A percentile compares a stretch with the other conserved stretches of the same genome.
Conservation (phyloP, 2,329 filamentous ascomycete genomes). For the Apiospora malaysiana region DNA sequence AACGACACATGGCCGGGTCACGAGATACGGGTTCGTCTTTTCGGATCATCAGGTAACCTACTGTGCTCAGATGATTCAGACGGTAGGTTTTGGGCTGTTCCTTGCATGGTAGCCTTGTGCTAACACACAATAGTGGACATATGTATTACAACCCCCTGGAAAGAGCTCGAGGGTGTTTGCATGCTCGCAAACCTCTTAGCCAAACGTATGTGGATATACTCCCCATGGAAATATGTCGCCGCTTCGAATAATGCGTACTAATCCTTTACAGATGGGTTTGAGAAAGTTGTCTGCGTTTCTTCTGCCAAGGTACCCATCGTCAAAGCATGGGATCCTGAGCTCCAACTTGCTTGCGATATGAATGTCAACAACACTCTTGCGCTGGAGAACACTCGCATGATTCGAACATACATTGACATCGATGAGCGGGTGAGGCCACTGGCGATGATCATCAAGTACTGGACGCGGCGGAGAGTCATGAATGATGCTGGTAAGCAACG, state of each 20-base stretch:
- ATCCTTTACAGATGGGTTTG: conserved; percentile 80
- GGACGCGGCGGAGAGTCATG: conserved; percentile 89
- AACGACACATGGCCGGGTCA: conserved; percentile 91
- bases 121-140: conserved; percentile 75
- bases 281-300: conserved; percentile 92
- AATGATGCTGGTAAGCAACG: conserved; percentile 87
- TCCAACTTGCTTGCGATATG: conserved; percentile 91
- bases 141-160: conserved; percentile 92
- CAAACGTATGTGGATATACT: conserved; percentile 67
- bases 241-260: conserved; percentile 35
- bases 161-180: conserved; percentile 87
- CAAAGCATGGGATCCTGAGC: conserved; percentile 96
- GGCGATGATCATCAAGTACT: conserved; percentile 97
- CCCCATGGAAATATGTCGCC: not conserved
- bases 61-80: conserved; percentile 96
- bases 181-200: conserved; percentile 85
- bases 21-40: conserved; percentile 88
- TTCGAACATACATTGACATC: conserved; percentile 93
- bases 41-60: conserved; percentile 97
- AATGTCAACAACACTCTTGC: conserved; percentile 98
- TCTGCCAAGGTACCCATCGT: conserved; percentile 97
- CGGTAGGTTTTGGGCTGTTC: conserved; percentile 61
- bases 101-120: not conserved
- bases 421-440: conserved; percentile 89
- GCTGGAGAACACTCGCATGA: conserved; percentile 96